These are phyloP conservation scores for Dissoconium aciculare DNA, from an alignment of 2,329 filamentous ascomycete genomes.

Conservation along the genomic window DNA sequence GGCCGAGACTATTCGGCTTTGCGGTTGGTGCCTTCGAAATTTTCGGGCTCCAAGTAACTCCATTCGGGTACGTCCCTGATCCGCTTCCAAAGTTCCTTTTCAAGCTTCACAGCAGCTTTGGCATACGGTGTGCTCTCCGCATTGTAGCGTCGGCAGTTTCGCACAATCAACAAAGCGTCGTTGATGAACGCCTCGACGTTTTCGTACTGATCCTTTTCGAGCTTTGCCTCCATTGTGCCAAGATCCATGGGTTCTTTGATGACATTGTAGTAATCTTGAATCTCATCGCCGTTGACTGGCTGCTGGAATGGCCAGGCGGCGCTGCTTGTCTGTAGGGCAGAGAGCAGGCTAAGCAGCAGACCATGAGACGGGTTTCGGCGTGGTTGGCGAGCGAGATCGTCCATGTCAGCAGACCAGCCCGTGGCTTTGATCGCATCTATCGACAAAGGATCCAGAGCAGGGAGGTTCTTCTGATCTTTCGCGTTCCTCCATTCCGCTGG, in stretches of 20 bases:
- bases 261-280: slow-evolving; percentile 96
- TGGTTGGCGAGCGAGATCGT: slow-evolving; percentile 84
- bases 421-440: slow-evolving; percentile 79
- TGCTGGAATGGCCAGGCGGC: slow-evolving; percentile 89
- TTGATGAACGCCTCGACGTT: slow-evolving; percentile 82
- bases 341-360: slow-evolving; percentile 78
- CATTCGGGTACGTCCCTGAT: slow-evolving; percentile 88
- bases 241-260: slow-evolving; percentile 98
- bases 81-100: slow-evolving; percentile 89
- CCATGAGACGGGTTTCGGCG: slow-evolving; percentile 95
- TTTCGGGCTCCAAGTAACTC: slow-evolving; percentile 32
- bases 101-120: slow-evolving; percentile 85
- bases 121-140: slow-evolving; percentile 90
- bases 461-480: slow-evolving; percentile 35
- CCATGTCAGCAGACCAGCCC: slow-evolving; percentile 96
- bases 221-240: slow-evolving; percentile 85
- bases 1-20: slow-evolving; percentile 13
- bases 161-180: slow-evolving; percentile 80
- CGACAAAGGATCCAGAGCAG: slow-evolving; percentile 66
- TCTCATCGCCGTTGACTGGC: slow-evolving; percentile 88
- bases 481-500: slow-evolving; percentile 68
- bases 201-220: slow-evolving; percentile 83
- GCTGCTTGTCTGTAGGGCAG: slow-evolving; percentile 86
- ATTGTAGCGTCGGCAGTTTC: slow-evolving; percentile 93
- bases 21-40: slow-evolving; percentile 21